Base-by-base conservation (phyloP, 345 rosid species). In the Pistacia integerrima region DNA sequence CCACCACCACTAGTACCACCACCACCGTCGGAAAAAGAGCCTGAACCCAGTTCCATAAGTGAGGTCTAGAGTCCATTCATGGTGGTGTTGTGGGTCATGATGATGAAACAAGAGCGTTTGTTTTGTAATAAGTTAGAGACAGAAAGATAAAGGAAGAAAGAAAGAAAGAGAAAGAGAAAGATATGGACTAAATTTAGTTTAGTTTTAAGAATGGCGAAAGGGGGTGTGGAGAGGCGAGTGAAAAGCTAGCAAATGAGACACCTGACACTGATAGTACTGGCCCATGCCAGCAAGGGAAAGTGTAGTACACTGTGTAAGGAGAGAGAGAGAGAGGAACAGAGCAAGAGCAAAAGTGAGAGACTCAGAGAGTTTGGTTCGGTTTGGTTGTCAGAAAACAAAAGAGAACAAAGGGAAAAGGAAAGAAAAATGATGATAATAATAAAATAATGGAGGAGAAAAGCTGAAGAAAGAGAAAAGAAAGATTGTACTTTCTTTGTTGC, bases 11-110 rank as follows among this genome's bases (percentile, higher is more conserved):
- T 13, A 17, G 58, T 58, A 61, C 78, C 74, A 51, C 82, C 84
- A 72, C 84, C 89, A 30, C 5, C 41, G 66, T 89, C 87, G 64
- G 84, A 78, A 72, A 87, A 64, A 48, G 84, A 88, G 85, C 89
- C 83, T 65, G 88, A 87, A 87, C 87, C 94, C 85, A 81, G 89
- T 79, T 92, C 90, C 90, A 88, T 90, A 72, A 68, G 75, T 62
- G 61, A 73, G 72, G 76, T 14, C 78, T 76, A 82, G 72, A 28
- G 52, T 64, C 73, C 70, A 70, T 66, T 61, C 81, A 78, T 67
- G 76, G 66, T 72, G 74, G 61, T 71, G 5, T 49, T 35, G 64
- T 64, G 76, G 75, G 71, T 67, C 70, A 67, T 51, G 22, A n/a
- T 25, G 41, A 18, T 18, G 35, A 48, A 25, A 70, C 11, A 61